These are phyloP conservation scores for Viola odorata DNA, from an alignment of 345 rosid species.

Conservation along the genomic window DNA sequence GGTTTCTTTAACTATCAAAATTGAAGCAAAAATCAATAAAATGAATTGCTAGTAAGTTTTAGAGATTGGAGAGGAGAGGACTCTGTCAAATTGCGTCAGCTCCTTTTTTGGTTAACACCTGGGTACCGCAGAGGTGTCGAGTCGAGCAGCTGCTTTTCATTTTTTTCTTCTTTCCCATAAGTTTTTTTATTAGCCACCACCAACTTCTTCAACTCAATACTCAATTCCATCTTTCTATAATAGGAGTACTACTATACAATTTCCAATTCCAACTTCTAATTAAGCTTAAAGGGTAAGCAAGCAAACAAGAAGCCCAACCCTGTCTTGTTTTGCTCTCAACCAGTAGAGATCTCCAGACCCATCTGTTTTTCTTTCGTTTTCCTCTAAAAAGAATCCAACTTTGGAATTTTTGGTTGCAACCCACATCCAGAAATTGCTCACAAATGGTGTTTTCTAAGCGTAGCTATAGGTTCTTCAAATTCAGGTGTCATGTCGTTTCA, in stretches of 20 bases:
- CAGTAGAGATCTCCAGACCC: not conserved
- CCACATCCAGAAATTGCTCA: too few relatives aligned
- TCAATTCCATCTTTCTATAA: too few relatives aligned
- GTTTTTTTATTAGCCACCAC: not conserved
- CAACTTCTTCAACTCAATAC: too few relatives aligned
- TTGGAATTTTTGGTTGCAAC: not conserved
- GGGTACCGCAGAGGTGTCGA: not conserved
- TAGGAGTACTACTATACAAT: too few relatives aligned
- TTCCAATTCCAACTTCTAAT: too few relatives aligned
- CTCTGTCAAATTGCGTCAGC: conserved; percentile 5
- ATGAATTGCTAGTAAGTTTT: too few relatives aligned
- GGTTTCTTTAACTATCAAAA: too few relatives aligned
- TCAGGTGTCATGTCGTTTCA: conserved; percentile 31
- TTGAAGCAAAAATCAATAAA: too few relatives aligned
- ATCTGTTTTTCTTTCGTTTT: not conserved
- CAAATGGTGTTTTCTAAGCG: conserved; percentile 53
- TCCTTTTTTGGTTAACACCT: not conserved
- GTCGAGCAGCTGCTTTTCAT: not conserved
- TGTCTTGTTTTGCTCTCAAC: not conserved
- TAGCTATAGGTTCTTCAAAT: conserved; percentile 68
- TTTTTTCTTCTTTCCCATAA: not conserved
- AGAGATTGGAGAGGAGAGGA: too few relatives aligned
- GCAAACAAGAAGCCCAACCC: not conserved
- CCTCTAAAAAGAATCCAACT: not conserved
- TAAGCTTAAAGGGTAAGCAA: too few relatives aligned